These are phyloP conservation scores for Teunomyces pallodes DNA, from an alignment of 805 yeast species.

Conservation along the genomic window DNA sequence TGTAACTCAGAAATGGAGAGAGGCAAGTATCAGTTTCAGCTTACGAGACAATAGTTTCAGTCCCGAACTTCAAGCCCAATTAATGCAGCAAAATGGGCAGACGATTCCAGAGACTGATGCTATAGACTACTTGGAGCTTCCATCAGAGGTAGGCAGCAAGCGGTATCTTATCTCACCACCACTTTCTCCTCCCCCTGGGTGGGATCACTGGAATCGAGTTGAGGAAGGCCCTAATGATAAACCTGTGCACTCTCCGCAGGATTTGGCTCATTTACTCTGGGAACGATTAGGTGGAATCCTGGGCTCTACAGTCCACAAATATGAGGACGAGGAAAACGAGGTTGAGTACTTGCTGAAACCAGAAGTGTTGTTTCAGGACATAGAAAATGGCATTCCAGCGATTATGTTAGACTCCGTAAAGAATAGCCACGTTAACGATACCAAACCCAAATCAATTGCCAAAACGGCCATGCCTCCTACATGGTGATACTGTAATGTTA, in stretches of 20 bases:
- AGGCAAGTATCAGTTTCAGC: slow-evolving; percentile 26
- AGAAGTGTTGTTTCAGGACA: slow-evolving; percentile 36
- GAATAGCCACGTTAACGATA: slow-evolving; percentile 9
- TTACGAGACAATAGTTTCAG: slow-evolving; percentile 31
- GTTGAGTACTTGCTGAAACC: slow-evolving; percentile 31
- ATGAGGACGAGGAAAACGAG: slow-evolving; percentile 9
- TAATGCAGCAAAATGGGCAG: background rate
- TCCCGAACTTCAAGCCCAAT: slow-evolving; percentile 1
- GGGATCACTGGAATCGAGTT: slow-evolving; percentile 41
- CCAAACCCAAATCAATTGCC: slow-evolving; percentile 16
- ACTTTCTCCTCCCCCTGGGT: slow-evolving; percentile 41
- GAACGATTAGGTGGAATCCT: slow-evolving; percentile 41
- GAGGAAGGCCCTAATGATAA: slow-evolving; percentile 42
- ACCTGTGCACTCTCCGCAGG: slow-evolving; percentile 35
- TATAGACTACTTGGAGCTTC: slow-evolving; percentile 36
- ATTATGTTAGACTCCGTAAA: slow-evolving; percentile 35
- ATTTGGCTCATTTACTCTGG: slow-evolving; percentile 43
- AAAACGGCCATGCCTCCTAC: slow-evolving; percentile 38
- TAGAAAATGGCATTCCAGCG: slow-evolving; percentile 39
- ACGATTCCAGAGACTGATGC: slow-evolving; percentile 3
- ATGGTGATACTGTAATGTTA: background rate
- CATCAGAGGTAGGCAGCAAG: slow-evolving; percentile 35
- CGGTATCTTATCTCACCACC: slow-evolving; percentile 46
- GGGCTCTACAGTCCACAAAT: slow-evolving; percentile 32
- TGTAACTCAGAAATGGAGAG: slow-evolving; percentile 15